phyloP scores from a whole-genome alignment of 352 stramenopile species.

The Phytophthora agathidicida region DNA sequence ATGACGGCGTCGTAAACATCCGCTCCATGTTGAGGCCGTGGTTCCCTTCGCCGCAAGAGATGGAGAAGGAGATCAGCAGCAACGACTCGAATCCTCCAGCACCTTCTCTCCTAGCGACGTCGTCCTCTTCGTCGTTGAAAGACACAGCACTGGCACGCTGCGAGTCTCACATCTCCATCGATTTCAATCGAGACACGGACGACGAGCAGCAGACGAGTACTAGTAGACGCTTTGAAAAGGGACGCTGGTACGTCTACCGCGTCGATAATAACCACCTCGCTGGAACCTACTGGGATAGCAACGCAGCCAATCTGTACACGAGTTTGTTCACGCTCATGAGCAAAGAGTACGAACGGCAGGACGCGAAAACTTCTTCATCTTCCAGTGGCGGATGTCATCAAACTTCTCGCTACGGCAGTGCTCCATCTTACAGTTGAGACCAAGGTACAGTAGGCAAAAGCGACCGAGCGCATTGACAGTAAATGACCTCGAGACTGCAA shows the following conservation, averaged over 20 bases:
- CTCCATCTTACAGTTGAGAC: conserved; percentile 19
- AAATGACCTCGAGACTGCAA: conserved; percentile 10
- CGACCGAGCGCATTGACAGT: not conserved
- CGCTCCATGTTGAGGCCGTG: conserved; percentile 72
- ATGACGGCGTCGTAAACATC: conserved; percentile 80
- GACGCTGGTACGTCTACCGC: conserved; percentile 82
- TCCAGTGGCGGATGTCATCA: conserved; percentile 12
- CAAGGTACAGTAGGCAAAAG: too few relatives aligned
- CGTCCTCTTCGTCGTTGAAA: conserved; percentile 45
- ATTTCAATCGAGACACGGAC: conserved; percentile 55
- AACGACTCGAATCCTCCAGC: conserved; percentile 30
- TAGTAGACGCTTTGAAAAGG: conserved; percentile 49
- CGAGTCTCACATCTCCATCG: conserved; percentile 79
- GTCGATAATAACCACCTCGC: conserved; percentile 79
- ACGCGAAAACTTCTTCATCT: not conserved
- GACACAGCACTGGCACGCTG: conserved; percentile 40
- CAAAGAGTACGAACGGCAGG: conserved; percentile 60
- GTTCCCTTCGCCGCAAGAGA: conserved; percentile 61
- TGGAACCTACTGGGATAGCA: conserved; percentile 71
- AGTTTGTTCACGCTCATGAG: conserved; percentile 75
- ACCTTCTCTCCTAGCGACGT: conserved; percentile 41
- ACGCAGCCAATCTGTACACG: conserved; percentile 65
- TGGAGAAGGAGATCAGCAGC: conserved; percentile 37
- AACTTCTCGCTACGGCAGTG: conserved; percentile 16
- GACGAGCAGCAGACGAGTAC: conserved; percentile 30